Conservation (phyloP, 352 stramenopile genomes). For the Phytophthora fragariae region DNA sequence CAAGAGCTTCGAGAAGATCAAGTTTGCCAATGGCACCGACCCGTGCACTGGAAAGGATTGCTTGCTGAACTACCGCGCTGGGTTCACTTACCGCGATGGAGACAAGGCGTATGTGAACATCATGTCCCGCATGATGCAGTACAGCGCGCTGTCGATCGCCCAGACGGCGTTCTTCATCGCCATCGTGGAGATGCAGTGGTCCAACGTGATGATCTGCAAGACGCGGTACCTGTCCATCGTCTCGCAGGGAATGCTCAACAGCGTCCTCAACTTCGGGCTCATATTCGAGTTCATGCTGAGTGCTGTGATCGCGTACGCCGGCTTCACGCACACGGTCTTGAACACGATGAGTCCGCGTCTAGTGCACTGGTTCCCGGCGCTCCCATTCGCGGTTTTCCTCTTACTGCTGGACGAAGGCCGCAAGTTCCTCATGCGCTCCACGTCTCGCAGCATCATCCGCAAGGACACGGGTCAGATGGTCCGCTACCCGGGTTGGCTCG, state of each 20-base stretch:
- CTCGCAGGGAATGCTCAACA: conserved; percentile 93
- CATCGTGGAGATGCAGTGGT: conserved; percentile 91
- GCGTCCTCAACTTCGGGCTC: conserved; percentile 93
- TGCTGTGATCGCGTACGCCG: conserved; percentile 83
- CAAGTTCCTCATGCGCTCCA: conserved; percentile 92
- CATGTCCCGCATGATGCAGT: conserved; percentile 88
- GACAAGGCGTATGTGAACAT: conserved; percentile 77
- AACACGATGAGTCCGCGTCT: conserved; percentile 88
- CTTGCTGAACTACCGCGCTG: conserved; percentile 64
- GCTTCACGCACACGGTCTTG: conserved; percentile 86
- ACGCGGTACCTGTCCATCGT: conserved; percentile 92
- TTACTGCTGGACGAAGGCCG: conserved; percentile 91
- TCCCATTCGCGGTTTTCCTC: conserved; percentile 92
- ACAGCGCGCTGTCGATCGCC: conserved; percentile 79
- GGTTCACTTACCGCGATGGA: conserved; percentile 49
- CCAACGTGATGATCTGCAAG: conserved; percentile 94
- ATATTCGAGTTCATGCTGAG: conserved; percentile 94
- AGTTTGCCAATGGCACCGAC: conserved; percentile 33
- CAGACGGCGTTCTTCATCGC: conserved; percentile 91
- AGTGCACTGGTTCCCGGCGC: conserved; percentile 91
- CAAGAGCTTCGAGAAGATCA: conserved; percentile 60
- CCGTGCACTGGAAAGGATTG: conserved; percentile 53
- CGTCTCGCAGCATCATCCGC: conserved; percentile 75
- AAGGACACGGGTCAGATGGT: conserved; percentile 84
- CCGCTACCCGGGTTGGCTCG: conserved; percentile 88